Conservation (phyloP, 192 early-diverging fungal genomes). For the Lunasporangiospora selenospora region DNA sequence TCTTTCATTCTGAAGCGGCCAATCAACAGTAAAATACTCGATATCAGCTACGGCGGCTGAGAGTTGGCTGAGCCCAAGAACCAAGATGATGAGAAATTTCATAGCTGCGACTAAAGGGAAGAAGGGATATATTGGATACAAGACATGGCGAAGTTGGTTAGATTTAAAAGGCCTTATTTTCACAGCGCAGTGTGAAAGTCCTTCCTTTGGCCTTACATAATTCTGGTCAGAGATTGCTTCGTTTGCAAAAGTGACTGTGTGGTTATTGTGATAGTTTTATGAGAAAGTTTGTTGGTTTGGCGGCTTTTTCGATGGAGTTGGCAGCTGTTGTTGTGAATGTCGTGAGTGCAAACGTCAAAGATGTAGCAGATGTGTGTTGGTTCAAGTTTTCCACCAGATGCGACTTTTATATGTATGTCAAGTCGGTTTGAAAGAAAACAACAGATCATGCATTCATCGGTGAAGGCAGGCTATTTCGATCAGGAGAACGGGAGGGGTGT, state of each 20-base stretch:
- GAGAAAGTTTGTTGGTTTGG: not conserved
- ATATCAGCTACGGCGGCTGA: no score
- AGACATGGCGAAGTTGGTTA: no score
- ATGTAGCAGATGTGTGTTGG: not conserved
- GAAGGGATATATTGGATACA: no score
- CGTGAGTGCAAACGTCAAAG: not conserved
- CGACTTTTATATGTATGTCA: not conserved
- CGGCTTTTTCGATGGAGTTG: not conserved
- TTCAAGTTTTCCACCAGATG: not conserved
- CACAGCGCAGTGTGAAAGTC: not conserved
- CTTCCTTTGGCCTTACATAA: not conserved
- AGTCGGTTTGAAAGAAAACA: not conserved
- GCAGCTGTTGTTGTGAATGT: not conserved
- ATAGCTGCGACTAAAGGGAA: no score
- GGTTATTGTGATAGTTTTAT: no score
- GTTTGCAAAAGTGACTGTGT: no score
- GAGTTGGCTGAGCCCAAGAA: no score
- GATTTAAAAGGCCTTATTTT: no score
- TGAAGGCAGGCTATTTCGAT: conserved; percentile 5
- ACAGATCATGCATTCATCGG: not conserved
- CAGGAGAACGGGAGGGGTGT: no score
- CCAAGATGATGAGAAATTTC: no score
- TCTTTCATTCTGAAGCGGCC: no score
- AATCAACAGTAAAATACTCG: no score
- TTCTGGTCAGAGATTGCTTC: not conserved